A percentile compares a stretch with the other conserved stretches of the same genome.
phyloP scores from a whole-genome alignment of 2,329 filamentous ascomycete species.

The Berkeleyomyces rouxiae region DNA sequence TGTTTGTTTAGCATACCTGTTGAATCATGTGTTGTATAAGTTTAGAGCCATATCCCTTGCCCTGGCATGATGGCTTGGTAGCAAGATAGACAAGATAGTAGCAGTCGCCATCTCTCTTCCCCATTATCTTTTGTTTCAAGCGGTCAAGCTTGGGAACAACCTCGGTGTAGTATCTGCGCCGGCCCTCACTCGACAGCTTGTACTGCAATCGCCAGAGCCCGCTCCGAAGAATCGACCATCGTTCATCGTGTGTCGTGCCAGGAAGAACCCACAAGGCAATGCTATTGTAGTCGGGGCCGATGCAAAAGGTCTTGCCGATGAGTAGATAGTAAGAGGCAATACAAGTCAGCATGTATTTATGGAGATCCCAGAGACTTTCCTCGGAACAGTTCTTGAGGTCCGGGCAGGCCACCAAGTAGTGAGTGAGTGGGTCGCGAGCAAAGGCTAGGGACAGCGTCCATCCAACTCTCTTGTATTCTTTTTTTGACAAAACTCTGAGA shows the following conservation, averaged over 20 bases:
- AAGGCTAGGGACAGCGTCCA: slow-evolving; percentile 62
- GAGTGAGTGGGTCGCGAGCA: slow-evolving; percentile 53
- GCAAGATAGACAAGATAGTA: slow-evolving; percentile 79
- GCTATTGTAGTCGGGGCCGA: slow-evolving; percentile 59
- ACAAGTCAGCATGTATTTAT: slow-evolving; percentile 63
- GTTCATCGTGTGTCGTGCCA: slow-evolving; percentile 55
- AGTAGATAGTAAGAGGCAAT: slow-evolving; percentile 59
- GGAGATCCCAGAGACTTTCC: slow-evolving; percentile 58
- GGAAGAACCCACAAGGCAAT: slow-evolving; percentile 72
- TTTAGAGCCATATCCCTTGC: slow-evolving; percentile 56
- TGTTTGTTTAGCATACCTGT: slow-evolving; percentile 29
- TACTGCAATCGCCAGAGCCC: slow-evolving; percentile 66
- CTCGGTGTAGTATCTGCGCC: slow-evolving; percentile 58
- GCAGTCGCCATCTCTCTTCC: slow-evolving; percentile 45
- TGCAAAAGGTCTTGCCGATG: slow-evolving; percentile 56
- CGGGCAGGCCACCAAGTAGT: slow-evolving; percentile 58
- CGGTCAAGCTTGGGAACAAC: slow-evolving; percentile 58
- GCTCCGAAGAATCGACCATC: slow-evolving; percentile 52
- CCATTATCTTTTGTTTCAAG: slow-evolving; percentile 54
- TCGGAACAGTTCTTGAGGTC: slow-evolving; percentile 46
- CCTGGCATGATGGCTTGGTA: slow-evolving; percentile 51
- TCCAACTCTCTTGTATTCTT: slow-evolving; percentile 50
- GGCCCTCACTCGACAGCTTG: slow-evolving; percentile 55
- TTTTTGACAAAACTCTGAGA: slow-evolving; percentile 38
- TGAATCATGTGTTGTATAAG: slow-evolving; percentile 53